Conservation (phyloP, 169 alveolate species). For the Eimeria zaria region DNA sequence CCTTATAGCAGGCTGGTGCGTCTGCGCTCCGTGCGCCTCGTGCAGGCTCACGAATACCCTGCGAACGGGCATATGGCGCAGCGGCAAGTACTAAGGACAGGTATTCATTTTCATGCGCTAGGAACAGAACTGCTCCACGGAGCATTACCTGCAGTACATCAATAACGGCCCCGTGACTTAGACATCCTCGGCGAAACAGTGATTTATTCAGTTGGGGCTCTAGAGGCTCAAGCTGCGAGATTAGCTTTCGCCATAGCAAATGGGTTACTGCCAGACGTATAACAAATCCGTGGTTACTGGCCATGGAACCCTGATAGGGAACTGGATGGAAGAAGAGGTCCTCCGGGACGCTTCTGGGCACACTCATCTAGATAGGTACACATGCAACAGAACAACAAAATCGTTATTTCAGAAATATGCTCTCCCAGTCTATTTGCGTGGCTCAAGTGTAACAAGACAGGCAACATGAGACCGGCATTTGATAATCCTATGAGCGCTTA, state of each 20-base stretch:
- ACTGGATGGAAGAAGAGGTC: slow-evolving; percentile 83
- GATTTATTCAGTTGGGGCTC: slow-evolving; percentile 5
- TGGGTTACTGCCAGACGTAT: slow-evolving; percentile 80
- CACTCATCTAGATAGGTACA: slow-evolving; percentile 75
- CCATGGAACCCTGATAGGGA: slow-evolving; percentile 84
- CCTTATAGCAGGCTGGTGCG: slow-evolving; percentile 41
- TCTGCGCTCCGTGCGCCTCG: slow-evolving; percentile 56
- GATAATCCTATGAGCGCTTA: background rate
- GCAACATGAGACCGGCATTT: background rate
- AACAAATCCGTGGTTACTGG: slow-evolving; percentile 77
- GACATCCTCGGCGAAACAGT: background rate
- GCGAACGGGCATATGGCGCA: slow-evolving; percentile 29
- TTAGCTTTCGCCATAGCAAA: background rate
- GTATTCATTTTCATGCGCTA: background rate
- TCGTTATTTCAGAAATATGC: background rate
- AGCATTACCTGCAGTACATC: slow-evolving; percentile 21
- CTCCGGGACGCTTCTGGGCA: slow-evolving; percentile 80
- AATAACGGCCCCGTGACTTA: background rate
- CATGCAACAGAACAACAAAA: background rate
- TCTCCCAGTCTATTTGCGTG: background rate
- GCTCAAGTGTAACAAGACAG: background rate
- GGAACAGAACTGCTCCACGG: background rate
- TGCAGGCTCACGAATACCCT: slow-evolving; percentile 44
- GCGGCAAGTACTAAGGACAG: background rate
- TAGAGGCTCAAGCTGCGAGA: background rate